phyloP scores from a whole-genome alignment of 345 rosid genomes.

The Arabidopsis thaliana region TAIR10.1 NC_003076.8:25599501-25600000 shows the following conservation, averaged over 20 bases:
- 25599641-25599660: conserved; percentile 51
- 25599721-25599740: conserved; percentile 84
- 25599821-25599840: conserved; percentile 78
- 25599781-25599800: conserved; percentile 72
- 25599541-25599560: not conserved
- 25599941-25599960: not conserved
- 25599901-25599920: conserved; percentile 18
- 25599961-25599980: conserved; percentile 52
- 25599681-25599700: conserved; percentile 42
- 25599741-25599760: conserved; percentile 77
- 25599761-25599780: conserved; percentile 63
- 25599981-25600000: conserved; percentile 98
- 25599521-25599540: conserved; percentile 1
- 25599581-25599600: conserved; percentile 47
- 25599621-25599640: conserved; percentile 71
- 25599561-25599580: not conserved
- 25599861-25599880: conserved; percentile 61
- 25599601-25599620: conserved; percentile 51
- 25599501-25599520: conserved; percentile 1
- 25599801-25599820: conserved; percentile 76
- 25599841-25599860: conserved; percentile 63
- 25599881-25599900: conserved; percentile 45
- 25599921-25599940: conserved; percentile 18
- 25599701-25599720: conserved; percentile 65
- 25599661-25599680: conserved; percentile 55